Conservation (phyloP, 2,329 filamentous ascomycete genomes). For the Verticillium klebahnii region DNA sequence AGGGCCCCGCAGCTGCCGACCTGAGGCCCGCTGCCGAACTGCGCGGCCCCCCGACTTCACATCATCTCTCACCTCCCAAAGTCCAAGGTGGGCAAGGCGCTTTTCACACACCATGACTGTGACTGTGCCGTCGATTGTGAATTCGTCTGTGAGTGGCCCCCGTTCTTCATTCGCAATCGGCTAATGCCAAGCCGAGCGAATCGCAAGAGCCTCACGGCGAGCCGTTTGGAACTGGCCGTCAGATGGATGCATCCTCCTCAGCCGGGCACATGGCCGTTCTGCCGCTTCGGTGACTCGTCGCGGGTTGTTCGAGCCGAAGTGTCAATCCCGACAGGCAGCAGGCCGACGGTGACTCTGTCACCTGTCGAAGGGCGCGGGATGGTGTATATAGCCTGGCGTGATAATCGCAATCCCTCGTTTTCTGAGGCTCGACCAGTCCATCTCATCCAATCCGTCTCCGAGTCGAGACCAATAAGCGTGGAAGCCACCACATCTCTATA, state of each 20-base stretch:
- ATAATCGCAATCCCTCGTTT: neutral
- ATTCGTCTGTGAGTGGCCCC: too few relatives aligned
- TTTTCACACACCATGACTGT: too few relatives aligned
- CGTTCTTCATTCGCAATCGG: too few relatives aligned
- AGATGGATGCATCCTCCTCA: neutral
- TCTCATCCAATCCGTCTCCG: neutral
- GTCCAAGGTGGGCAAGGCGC: too few relatives aligned
- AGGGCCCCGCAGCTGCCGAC: too few relatives aligned
- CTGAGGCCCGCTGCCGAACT: too few relatives aligned
- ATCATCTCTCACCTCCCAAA: too few relatives aligned
- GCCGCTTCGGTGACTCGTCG: neutral
- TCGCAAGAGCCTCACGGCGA: neutral
- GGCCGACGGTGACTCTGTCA: neutral
- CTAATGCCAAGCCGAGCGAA: too few relatives aligned
- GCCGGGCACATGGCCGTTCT: neutral
- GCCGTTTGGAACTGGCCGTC: neutral
- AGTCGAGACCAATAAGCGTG: too few relatives aligned
- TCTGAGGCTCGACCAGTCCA: neutral
- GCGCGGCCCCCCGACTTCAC: too few relatives aligned
- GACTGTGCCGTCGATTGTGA: too few relatives aligned
- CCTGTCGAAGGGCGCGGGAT: neutral
- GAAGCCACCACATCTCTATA: too few relatives aligned
- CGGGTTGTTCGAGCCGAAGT: neutral
- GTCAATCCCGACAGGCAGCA: neutral
- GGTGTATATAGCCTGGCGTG: neutral